These are phyloP conservation scores for Coriaria nepalensis DNA, from an alignment of 306 rosid genomes.

Conservation along the genomic window DNA sequence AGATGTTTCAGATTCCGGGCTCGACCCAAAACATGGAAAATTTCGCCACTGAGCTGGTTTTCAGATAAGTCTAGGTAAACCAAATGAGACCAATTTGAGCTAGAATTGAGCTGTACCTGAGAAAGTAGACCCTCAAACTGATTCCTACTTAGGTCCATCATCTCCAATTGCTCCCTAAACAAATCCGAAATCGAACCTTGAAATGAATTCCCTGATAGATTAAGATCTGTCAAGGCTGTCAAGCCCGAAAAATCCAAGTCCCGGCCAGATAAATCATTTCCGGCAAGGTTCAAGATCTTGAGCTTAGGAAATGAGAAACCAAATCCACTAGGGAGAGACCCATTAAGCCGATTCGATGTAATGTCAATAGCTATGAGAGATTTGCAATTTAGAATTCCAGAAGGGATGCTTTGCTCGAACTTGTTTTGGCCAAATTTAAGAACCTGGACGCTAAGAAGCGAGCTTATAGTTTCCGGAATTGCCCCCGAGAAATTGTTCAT, in stretches of 20 bases:
- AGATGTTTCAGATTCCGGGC: constrained; percentile 54
- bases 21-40: constrained; percentile 39
- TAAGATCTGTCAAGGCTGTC: constrained; percentile 48
- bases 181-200: constrained; percentile 60
- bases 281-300: constrained; percentile 61
- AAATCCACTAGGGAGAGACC: constrained; percentile 76
- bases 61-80: constrained; percentile 79
- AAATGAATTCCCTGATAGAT: constrained; percentile 68
- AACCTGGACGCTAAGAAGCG: constrained; percentile 36
- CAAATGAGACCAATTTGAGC: constrained; percentile 53
- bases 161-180: constrained; percentile 51
- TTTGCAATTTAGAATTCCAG: constrained; percentile 52
- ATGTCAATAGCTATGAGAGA: constrained; percentile 58
- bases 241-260: constrained; percentile 45
- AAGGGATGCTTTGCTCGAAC: constrained; percentile 42
- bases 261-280: constrained; percentile 46
- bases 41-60: constrained; percentile 68
- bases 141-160: constrained; percentile 76
- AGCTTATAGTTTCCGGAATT: constrained; percentile 58
- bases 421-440: constrained; percentile 57
- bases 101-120: constrained; percentile 59
- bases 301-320: constrained; percentile 72
- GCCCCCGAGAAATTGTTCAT: constrained; percentile 53
- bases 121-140: constrained; percentile 71
- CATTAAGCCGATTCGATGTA: constrained; percentile 60